Evolutionary conservation across 768 basidiomycete species (phyloP).

Genomic region (Neoboletus brunneissimus): DNA sequence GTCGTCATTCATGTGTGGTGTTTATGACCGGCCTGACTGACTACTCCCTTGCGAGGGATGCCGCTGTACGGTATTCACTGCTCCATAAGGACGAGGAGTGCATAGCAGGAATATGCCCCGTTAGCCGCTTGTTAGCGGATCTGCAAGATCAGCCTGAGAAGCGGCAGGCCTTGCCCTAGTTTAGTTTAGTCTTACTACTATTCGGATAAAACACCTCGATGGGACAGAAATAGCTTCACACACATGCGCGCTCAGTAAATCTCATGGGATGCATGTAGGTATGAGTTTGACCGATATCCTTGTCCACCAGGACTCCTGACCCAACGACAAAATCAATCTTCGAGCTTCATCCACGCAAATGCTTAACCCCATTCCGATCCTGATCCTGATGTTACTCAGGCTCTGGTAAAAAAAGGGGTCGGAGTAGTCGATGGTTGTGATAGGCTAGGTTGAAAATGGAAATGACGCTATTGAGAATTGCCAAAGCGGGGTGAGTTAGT

Average conservation of each 20-base stretch:
- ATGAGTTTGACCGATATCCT: not conserved
- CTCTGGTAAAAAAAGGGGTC: not conserved
- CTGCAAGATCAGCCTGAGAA: not conserved
- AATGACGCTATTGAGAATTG: conserved; percentile 12
- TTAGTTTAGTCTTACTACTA: not conserved
- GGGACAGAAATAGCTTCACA: too few relatives aligned
- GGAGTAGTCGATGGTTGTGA: not conserved
- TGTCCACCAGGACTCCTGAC: not conserved
- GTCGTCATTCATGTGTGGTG: not conserved
- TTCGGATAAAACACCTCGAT: too few relatives aligned
- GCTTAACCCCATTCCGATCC: not conserved
- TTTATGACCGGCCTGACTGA: not conserved
- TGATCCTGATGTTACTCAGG: not conserved
- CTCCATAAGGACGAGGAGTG: too few relatives aligned
- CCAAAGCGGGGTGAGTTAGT: conserved; percentile 10
- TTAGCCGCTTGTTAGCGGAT: not conserved
- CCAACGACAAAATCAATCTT: not conserved
- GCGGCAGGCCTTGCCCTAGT: not conserved
- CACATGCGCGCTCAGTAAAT: too few relatives aligned
- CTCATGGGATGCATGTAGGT: not conserved
- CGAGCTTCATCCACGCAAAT: not conserved
- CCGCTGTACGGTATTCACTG: not conserved
- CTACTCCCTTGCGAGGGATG: too few relatives aligned
- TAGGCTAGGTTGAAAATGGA: conserved; percentile 3
- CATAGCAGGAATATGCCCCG: too few relatives aligned